Percentiles rank a stretch among this genome's conserved stretches.
Evolutionary conservation across 1,284 basidiomycete species (phyloP).

Genomic region (Coriolopsis trogii): DNA sequence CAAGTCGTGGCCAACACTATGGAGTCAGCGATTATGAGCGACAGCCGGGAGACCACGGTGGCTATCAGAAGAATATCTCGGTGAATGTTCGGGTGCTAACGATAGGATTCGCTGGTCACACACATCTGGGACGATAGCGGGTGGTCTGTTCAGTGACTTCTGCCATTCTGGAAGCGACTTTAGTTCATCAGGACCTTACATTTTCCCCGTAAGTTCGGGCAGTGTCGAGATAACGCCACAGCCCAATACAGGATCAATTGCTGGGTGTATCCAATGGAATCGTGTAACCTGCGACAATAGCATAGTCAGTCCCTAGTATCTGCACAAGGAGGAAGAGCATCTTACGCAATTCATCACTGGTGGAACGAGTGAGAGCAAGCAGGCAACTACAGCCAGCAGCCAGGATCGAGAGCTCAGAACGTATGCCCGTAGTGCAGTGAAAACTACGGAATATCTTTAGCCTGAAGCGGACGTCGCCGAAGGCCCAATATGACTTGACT

Average conservation of each 20-base stretch:
- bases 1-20: conserved; percentile 1
- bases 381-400: background rate
- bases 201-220: too few species aligned
- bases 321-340: background rate
- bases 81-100: background rate
- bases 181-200: too few species aligned
- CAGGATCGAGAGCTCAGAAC: background rate
- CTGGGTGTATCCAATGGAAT: too few species aligned
- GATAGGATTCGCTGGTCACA: too few species aligned
- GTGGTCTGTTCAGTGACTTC: too few species aligned
- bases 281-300: background rate
- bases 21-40: background rate
- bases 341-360: conserved; percentile 1
- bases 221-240: too few species aligned
- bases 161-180: too few species aligned
- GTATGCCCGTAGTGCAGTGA: conserved; percentile 3
- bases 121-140: too few species aligned
- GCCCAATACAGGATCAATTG: too few species aligned
- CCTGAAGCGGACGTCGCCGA: background rate
- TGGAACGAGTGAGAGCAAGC: background rate
- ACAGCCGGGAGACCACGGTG: background rate
- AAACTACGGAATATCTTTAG: background rate
- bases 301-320: background rate
- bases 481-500: too few species aligned
- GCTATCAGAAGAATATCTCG: background rate